These are phyloP conservation scores for Fusarium denticulatum DNA, from an alignment of 2,329 filamentous ascomycete genomes.

Conservation along the genomic window DNA sequence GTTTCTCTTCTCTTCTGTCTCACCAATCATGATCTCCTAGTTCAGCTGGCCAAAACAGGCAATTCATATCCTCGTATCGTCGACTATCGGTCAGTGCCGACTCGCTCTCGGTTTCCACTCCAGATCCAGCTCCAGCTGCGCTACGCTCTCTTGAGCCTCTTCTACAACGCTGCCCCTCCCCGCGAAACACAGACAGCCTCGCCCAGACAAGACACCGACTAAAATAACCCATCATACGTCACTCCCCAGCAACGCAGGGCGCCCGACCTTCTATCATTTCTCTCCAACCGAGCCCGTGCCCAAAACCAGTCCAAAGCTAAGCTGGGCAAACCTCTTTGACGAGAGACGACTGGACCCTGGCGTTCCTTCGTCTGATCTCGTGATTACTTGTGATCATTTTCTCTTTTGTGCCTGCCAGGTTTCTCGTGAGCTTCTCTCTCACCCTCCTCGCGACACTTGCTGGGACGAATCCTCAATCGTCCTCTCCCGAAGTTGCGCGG, in stretches of 20 bases:
- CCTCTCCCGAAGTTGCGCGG: conserved; percentile 8
- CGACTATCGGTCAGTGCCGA: not conserved
- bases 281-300: conserved; percentile 30
- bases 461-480: conserved; percentile 13
- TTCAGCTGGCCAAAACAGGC: conserved; percentile 13
- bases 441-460: not conserved
- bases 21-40: conserved; percentile 30
- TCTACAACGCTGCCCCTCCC: conserved; percentile 23
- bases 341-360: conserved; percentile 26
- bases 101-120: not conserved
- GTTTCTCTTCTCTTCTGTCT: not conserved
- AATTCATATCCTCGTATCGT: conserved; percentile 12
- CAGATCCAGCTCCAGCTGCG: not conserved
- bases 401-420: conserved; percentile 1
- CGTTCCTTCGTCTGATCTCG: conserved; percentile 34
- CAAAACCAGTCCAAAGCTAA: conserved; percentile 15
- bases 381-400: conserved; percentile 34
- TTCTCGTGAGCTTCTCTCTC: not conserved
- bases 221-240: conserved; percentile 40
- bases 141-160: not conserved
- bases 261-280: conserved; percentile 23
- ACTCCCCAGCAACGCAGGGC: conserved; percentile 34
- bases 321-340: conserved; percentile 23
- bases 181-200: conserved; percentile 38
- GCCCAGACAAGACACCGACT: conserved; percentile 23